phyloP scores from a whole-genome alignment of 75 land plant species.

The Chamaecyparis obtusa region DNA sequence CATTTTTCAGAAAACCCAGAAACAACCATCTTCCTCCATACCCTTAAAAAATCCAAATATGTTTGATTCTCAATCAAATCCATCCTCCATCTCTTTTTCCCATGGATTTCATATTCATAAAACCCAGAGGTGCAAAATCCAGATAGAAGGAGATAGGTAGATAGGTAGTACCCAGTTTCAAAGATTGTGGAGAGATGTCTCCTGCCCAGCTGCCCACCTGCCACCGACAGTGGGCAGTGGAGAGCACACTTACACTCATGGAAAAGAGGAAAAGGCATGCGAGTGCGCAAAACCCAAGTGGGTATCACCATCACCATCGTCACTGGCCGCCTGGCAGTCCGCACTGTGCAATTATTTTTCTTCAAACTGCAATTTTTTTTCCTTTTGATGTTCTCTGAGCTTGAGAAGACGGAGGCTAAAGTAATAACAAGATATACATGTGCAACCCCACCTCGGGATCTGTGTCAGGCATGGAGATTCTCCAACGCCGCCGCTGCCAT shows the following conservation, averaged over 20 bases:
- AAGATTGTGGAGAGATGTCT: not conserved
- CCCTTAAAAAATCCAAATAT: no score
- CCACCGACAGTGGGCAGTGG: not conserved
- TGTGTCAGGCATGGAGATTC: not conserved
- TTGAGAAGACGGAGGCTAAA: not conserved
- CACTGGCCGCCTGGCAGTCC: no score
- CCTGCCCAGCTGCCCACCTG: no score
- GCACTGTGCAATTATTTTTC: not conserved
- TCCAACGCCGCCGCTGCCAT: not conserved
- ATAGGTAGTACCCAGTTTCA: not conserved
- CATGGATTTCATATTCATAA: not conserved
- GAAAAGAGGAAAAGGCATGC: not conserved
- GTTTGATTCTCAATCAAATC: not conserved
- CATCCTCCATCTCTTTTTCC: no score
- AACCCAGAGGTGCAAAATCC: no score
- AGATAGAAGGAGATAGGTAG: not conserved
- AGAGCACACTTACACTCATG: not conserved
- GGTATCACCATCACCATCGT: not conserved
- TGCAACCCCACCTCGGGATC: not conserved
- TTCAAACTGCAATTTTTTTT: not conserved
- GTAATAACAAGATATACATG: no score
- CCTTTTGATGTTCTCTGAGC: not conserved
- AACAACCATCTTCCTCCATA: not conserved
- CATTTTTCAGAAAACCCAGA: no score
- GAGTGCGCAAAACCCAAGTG: not conserved